Evolutionary conservation across 1,139 yeast species (phyloP).

Genomic region (Geotrichum histeridarum): DNA sequence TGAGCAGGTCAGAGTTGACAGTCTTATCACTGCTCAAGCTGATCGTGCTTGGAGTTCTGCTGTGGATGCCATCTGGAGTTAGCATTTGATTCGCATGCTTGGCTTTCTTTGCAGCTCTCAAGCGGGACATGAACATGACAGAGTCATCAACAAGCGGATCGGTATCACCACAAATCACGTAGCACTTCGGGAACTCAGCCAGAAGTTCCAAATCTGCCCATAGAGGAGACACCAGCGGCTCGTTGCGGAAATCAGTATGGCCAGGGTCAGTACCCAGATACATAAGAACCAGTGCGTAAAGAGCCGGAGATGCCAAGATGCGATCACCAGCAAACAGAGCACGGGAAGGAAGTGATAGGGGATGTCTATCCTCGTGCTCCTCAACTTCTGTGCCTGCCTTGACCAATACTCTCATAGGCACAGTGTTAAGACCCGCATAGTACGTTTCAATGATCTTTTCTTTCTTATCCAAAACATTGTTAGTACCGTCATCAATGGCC

Average conservation of each 20-base stretch:
- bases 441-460: conserved; percentile 18
- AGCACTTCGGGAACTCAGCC: conserved; percentile 23
- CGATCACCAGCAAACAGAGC: conserved; percentile 21
- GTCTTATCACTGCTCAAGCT: not conserved
- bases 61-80: not conserved
- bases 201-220: conserved; percentile 21
- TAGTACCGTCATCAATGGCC: conserved; percentile 19
- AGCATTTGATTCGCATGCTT: not conserved
- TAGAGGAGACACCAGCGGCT: conserved; percentile 23
- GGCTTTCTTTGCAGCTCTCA: conserved; percentile 32
- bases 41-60: not conserved
- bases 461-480: conserved; percentile 18
- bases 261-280: conserved; percentile 25
- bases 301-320: conserved; percentile 21
- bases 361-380: conserved; percentile 16
- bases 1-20: not conserved
- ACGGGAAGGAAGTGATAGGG: conserved; percentile 23
- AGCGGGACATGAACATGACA: conserved; percentile 33
- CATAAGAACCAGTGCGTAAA: conserved; percentile 21
- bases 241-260: conserved; percentile 20
- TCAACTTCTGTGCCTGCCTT: conserved; percentile 13
- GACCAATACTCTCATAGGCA: conserved; percentile 13
- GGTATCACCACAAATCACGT: conserved; percentile 24
- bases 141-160: conserved; percentile 26
- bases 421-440: conserved; percentile 16